A percentile compares a stretch with the other conserved stretches of the same genome.
These are phyloP conservation scores for Alternaria metachromatica DNA, from an alignment of 2,329 filamentous ascomycete species.

Conservation along the genomic window DNA sequence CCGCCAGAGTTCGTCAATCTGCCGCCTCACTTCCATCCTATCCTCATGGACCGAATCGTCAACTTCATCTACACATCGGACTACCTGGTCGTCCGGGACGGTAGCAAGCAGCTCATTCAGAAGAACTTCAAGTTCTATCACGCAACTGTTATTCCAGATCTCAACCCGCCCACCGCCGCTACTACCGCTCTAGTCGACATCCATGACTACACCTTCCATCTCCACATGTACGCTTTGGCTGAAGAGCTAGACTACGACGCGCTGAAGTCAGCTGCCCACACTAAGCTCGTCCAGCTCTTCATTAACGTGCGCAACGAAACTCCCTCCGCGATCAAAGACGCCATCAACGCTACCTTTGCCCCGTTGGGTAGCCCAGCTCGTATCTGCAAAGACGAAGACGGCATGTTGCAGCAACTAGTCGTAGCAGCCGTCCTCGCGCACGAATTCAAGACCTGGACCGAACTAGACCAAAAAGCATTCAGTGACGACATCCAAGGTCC, in stretches of 20 bases:
- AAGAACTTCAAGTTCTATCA: constrained; percentile 7
- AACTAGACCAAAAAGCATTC: not conserved
- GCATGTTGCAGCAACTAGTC: constrained; percentile 4
- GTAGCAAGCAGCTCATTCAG: not conserved
- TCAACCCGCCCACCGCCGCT: not conserved
- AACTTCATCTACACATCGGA: constrained; percentile 20
- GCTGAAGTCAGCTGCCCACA: constrained; percentile 2
- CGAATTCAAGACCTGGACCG: not conserved
- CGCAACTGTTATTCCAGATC: not conserved
- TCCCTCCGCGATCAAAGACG: not conserved
- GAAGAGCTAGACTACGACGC: constrained; percentile 14
- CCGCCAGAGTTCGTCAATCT: constrained; percentile 4
- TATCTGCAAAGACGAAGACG: constrained; percentile 10
- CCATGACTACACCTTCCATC: constrained; percentile 7
- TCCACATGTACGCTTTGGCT: constrained; percentile 19
- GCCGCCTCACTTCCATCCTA: constrained; percentile 10
- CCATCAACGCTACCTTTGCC: constrained; percentile 1
- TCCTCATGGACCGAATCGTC: constrained; percentile 18
- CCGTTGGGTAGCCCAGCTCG: not conserved
- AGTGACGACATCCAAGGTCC: not conserved
- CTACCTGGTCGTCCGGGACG: constrained; percentile 7
- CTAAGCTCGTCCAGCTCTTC: constrained; percentile 1
- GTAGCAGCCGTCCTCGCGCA: not conserved
- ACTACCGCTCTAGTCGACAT: constrained; percentile 3
- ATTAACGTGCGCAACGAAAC: not conserved